Conservation (phyloP, 768 basidiomycete species). For the Phallus indusiatus region DNA sequence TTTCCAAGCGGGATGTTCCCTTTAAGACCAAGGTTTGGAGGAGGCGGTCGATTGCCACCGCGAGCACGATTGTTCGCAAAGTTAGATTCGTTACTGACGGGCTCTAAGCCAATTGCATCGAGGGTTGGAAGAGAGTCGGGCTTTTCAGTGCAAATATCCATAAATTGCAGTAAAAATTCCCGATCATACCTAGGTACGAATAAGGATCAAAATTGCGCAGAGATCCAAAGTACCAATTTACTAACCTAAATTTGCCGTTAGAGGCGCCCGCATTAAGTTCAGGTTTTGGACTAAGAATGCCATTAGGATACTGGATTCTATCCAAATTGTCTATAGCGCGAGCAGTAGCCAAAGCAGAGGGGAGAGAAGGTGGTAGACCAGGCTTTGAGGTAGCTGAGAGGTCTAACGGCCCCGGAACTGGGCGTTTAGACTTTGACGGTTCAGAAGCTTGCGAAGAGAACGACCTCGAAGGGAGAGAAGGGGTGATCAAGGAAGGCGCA, state of each 20-base stretch:
- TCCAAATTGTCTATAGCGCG: conserved; percentile 77
- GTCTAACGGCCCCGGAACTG: conserved; percentile 67
- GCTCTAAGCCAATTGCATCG: conserved; percentile 86
- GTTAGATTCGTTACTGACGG: conserved; percentile 41
- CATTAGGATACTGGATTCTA: conserved; percentile 71
- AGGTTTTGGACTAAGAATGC: conserved; percentile 68
- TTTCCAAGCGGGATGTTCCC: conserved; percentile 39
- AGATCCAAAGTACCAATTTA: conserved; percentile 1
- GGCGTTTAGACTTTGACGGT: conserved; percentile 26
- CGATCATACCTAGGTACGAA: conserved; percentile 70
- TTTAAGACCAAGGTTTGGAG: conserved; percentile 26
- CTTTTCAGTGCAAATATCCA: conserved; percentile 90
- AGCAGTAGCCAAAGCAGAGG: conserved; percentile 70
- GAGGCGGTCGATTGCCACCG: conserved; percentile 47
- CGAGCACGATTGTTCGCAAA: conserved; percentile 49
- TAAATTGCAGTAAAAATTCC: conserved; percentile 95
- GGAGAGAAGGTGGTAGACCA: conserved; percentile 35
- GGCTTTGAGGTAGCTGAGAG: conserved; percentile 44
- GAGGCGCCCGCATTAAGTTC: conserved; percentile 79
- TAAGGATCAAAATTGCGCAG: neutral
- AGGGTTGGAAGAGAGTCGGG: conserved; percentile 84
- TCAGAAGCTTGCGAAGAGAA: conserved; percentile 14
- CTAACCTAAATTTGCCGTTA: conserved; percentile 82
- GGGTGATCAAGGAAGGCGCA: conserved; percentile 35
- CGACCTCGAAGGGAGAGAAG: conserved; percentile 40